Conservation (phyloP, 192 early-diverging fungal genomes). For the Coemansia sp. region DNA sequence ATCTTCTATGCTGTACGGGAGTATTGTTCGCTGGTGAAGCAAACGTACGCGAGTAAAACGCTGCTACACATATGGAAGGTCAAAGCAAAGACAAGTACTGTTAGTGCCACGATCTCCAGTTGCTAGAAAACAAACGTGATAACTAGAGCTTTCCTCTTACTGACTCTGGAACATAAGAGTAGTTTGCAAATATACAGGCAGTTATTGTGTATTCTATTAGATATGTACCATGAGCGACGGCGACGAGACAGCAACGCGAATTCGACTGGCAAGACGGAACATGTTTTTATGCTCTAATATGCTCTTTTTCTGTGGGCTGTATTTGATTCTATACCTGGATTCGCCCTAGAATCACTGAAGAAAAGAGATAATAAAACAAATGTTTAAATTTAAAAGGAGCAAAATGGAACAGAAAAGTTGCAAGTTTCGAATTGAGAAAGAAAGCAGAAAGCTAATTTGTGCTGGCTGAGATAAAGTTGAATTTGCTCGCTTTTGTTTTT, state of each 20-base stretch:
- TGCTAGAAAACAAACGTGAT: too few species aligned
- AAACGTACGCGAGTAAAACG: slow-evolving; percentile 13
- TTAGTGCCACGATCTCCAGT: neutral
- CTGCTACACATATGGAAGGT: slow-evolving; percentile 29
- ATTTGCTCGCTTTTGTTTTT: too few species aligned
- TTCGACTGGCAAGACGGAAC: slow-evolving; percentile 35
- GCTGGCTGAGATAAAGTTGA: too few species aligned
- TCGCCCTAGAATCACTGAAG: neutral
- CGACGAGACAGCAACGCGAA: slow-evolving; percentile 15
- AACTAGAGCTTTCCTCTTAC: too few species aligned
- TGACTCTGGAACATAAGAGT: too few species aligned
- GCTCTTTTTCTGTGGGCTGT: neutral
- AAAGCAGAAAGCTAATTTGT: too few species aligned
- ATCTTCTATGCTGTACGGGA: slow-evolving; percentile 33
- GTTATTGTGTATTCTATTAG: neutral
- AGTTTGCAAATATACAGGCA: neutral
- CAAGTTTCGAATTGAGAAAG: too few species aligned
- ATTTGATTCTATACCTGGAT: neutral
- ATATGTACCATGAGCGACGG: slow-evolving; percentile 44
- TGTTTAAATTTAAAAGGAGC: neutral
- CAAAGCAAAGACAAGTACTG: neutral
- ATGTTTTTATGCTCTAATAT: slow-evolving; percentile 8
- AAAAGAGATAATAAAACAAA: too few species aligned
- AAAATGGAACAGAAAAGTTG: neutral
- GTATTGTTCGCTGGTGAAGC: slow-evolving; percentile 30